Evolutionary conservation across 1,284 basidiomycete genomes (phyloP).

Genomic region (Entoloma clypeatum): DNA sequence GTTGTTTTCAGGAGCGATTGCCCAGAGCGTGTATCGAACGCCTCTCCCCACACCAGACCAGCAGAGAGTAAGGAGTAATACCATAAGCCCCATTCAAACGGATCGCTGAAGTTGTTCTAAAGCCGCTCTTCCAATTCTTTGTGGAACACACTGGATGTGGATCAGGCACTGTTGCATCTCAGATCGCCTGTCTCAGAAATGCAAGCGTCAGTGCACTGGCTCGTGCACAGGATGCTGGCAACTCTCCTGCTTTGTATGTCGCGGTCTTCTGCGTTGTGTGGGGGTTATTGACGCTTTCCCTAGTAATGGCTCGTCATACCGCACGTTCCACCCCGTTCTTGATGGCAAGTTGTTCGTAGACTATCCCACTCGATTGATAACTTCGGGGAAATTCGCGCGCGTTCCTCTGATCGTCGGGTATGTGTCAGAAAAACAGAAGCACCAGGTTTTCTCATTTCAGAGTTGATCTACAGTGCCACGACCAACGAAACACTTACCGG

Average conservation of each 20-base stretch:
- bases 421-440: slow-evolving; percentile 22
- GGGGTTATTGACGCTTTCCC: slow-evolving; percentile 2
- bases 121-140: slow-evolving; percentile 52
- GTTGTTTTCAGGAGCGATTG: slow-evolving; percentile 51
- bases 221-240: slow-evolving; percentile 50
- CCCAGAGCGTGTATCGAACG: slow-evolving; percentile 54
- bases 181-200: slow-evolving; percentile 45
- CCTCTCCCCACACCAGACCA: slow-evolving; percentile 47
- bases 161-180: slow-evolving; percentile 28
- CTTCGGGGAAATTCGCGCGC: slow-evolving; percentile 39
- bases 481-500: slow-evolving; percentile 52
- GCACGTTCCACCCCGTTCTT: slow-evolving; percentile 38
- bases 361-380: slow-evolving; percentile 43
- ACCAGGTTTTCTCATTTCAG: not conserved
- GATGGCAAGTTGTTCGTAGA: slow-evolving; percentile 48
- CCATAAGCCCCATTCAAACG: too few species aligned
- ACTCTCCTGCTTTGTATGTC: slow-evolving; percentile 27
- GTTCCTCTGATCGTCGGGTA: slow-evolving; percentile 61
- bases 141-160: slow-evolving; percentile 46
- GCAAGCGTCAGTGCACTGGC: slow-evolving; percentile 48
- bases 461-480: slow-evolving; percentile 37
- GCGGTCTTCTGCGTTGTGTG: not conserved
- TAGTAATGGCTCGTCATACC: slow-evolving; percentile 39
- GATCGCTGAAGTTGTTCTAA: not conserved
- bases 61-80: slow-evolving; percentile 45